Evolutionary conservation across 2,329 filamentous ascomycete species (phyloP).

Genomic region (Monosporascus sp.): DNA sequence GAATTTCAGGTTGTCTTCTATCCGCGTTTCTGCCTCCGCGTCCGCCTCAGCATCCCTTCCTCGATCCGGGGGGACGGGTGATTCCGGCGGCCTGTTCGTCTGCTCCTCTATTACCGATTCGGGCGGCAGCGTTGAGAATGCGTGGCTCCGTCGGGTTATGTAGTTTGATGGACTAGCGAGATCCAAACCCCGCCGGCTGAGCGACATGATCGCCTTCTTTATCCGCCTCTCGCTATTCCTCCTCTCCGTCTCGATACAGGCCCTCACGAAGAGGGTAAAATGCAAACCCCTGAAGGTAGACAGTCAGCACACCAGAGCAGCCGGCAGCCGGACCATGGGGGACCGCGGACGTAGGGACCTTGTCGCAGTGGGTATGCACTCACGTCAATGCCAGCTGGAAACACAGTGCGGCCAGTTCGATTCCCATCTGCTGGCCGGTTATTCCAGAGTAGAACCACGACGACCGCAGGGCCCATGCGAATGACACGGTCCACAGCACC

Average conservation of each 20-base stretch:
- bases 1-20: neutral
- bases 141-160: neutral
- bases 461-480: rapidly evolving
- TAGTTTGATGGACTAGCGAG: neutral
- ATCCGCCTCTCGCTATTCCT: constrained; percentile 1
- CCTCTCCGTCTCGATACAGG: neutral
- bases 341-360: neutral
- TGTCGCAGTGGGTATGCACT: neutral
- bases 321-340: neutral
- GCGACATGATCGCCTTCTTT: neutral
- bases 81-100: neutral
- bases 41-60: neutral
- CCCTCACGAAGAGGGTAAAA: neutral
- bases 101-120: neutral
- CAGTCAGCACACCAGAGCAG: neutral
- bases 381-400: neutral
- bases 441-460: neutral
- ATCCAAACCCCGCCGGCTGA: neutral
- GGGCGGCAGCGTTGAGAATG: neutral
- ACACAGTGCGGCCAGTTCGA: neutral
- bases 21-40: neutral
- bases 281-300: neutral
- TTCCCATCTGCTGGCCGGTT: neutral
- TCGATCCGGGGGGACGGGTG: neutral
- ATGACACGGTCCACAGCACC: neutral